phyloP scores from a whole-genome alignment of 1,284 basidiomycete species.

The Blastosporella zonata region DNA sequence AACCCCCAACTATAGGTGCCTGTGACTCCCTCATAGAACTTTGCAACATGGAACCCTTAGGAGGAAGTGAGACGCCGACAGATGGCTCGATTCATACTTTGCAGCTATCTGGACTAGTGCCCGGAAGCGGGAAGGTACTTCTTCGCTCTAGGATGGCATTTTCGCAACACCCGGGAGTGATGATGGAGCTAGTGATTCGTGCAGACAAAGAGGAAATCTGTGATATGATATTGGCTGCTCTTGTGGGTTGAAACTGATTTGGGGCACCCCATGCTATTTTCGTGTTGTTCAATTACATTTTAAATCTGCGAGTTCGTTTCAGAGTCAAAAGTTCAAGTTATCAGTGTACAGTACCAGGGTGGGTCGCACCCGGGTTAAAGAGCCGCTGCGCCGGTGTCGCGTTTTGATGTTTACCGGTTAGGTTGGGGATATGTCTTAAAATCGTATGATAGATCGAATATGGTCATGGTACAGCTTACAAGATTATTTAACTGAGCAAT shows the following conservation, averaged over 20 bases:
- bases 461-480: slow-evolving; percentile 6
- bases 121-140: slow-evolving; percentile 89
- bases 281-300: slow-evolving; percentile 8
- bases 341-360: not conserved
- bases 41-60: slow-evolving; percentile 95
- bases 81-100: slow-evolving; percentile 92
- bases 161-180: slow-evolving; percentile 89
- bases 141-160: slow-evolving; percentile 96
- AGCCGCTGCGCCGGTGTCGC: slow-evolving; percentile 8
- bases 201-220: slow-evolving; percentile 88
- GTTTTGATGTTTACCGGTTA: slow-evolving; percentile 19
- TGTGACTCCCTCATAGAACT: slow-evolving; percentile 93
- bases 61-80: slow-evolving; percentile 80
- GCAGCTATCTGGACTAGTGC: slow-evolving; percentile 86
- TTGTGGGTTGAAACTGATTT: slow-evolving; percentile 56
- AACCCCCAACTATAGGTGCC: slow-evolving; percentile 55
- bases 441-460: slow-evolving; percentile 19
- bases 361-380: slow-evolving; percentile 6
- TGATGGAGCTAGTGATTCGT: slow-evolving; percentile 89
- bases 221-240: slow-evolving; percentile 86
- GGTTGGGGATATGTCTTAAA: slow-evolving; percentile 18
- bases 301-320: slow-evolving; percentile 12
- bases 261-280: slow-evolving; percentile 3
- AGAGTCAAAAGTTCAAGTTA: slow-evolving; percentile 5
- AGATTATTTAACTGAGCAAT: slow-evolving; percentile 11